Conservation (phyloP, 805 yeast genomes). For the Candida succiphila region DNA sequence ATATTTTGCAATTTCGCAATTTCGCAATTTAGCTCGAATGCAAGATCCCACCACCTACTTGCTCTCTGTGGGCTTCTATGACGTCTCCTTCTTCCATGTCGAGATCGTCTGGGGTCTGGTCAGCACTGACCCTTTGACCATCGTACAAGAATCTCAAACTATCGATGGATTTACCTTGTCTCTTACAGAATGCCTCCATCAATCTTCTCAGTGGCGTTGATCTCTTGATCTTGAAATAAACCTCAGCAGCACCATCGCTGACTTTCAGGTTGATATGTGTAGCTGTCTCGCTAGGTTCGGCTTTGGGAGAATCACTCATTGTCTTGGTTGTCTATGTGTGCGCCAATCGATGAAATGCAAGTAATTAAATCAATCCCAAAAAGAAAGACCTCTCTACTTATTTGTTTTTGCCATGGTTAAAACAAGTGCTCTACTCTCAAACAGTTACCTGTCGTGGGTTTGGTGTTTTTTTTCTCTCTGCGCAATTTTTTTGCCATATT, state of each 20-base stretch:
- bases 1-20: too few species aligned
- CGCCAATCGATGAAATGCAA: too few species aligned
- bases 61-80: slow-evolving; percentile 96
- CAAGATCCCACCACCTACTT: slow-evolving; percentile 77
- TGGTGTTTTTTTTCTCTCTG: too few species aligned
- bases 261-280: slow-evolving; percentile 91
- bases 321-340: not conserved
- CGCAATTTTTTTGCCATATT: too few species aligned
- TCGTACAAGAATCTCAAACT: slow-evolving; percentile 86
- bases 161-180: slow-evolving; percentile 84
- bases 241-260: slow-evolving; percentile 88
- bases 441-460: too few species aligned
- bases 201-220: slow-evolving; percentile 87
- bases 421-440: too few species aligned
- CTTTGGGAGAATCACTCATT: slow-evolving; percentile 33
- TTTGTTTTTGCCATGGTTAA: too few species aligned
- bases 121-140: slow-evolving; percentile 82
- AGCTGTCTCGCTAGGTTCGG: slow-evolving; percentile 36
- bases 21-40: too few species aligned
- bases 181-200: slow-evolving; percentile 96
- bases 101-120: slow-evolving; percentile 85
- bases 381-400: too few species aligned
- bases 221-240: slow-evolving; percentile 89
- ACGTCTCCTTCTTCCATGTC: slow-evolving; percentile 95
- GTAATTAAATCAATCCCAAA: too few species aligned